Evolutionary conservation across 352 stramenopile genomes (phyloP).

Genomic region (Phytophthora tubulina): DNA sequence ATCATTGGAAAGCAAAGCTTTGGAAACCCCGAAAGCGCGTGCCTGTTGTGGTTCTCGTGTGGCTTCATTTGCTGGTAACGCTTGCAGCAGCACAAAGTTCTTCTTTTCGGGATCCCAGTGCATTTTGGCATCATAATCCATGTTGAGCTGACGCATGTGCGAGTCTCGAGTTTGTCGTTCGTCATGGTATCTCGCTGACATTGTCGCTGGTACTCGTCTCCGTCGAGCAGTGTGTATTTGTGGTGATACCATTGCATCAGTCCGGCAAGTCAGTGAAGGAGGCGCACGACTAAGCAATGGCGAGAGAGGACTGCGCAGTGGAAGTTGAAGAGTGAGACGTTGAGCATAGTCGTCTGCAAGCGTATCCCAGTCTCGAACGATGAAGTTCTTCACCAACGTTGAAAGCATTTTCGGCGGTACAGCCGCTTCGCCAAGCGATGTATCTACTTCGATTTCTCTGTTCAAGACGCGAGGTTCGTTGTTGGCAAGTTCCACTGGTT

Average conservation of each 20-base stretch:
- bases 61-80: background rate
- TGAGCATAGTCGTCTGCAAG: conserved; percentile 49
- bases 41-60: conserved; percentile 11
- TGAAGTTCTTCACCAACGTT: conserved; percentile 53
- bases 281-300: conserved; percentile 19
- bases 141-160: conserved; percentile 47
- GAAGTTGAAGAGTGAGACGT: conserved; percentile 41
- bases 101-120: conserved; percentile 49
- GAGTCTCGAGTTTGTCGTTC: conserved; percentile 38
- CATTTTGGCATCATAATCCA: conserved; percentile 51
- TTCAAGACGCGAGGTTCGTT: conserved; percentile 3
- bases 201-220: conserved; percentile 12
- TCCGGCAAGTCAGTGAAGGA: conserved; percentile 24
- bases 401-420: conserved; percentile 57
- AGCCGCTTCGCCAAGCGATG: conserved; percentile 31
- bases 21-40: background rate
- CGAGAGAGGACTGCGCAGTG: conserved; percentile 25
- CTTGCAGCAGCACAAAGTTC: conserved; percentile 39
- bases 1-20: conserved; percentile 1
- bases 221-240: conserved; percentile 27
- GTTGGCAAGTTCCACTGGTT: background rate
- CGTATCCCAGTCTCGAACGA: conserved; percentile 54
- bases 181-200: conserved; percentile 34
- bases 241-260: background rate
- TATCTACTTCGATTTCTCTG: conserved; percentile 20